Conservation (phyloP, 2,329 filamentous ascomycete species). For the Sclerotinia trifoliorum region DNA sequence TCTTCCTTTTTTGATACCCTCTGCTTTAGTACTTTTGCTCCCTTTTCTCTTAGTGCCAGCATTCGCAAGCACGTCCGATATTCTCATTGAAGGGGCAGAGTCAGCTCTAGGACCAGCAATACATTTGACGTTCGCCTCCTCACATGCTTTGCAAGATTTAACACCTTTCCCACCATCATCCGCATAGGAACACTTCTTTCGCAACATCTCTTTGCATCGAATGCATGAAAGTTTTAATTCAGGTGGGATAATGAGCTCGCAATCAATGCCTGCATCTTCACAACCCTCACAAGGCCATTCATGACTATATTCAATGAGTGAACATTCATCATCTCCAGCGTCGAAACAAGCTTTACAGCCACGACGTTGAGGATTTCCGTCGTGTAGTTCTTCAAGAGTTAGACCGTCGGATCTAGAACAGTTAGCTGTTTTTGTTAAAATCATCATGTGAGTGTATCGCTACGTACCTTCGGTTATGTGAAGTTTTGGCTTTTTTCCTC, state of each 20-base stretch:
- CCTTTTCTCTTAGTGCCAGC: neutral
- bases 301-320: constrained; percentile 30
- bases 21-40: neutral
- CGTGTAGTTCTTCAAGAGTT: constrained; percentile 27
- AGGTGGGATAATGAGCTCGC: constrained; percentile 31
- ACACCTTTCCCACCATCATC: constrained; percentile 29
- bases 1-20: neutral
- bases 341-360: constrained; percentile 36
- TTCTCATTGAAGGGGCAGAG: constrained; percentile 1
- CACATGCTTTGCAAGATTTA: constrained; percentile 30
- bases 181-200: constrained; percentile 29
- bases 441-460: too few relatives aligned
- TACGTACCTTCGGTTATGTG: constrained; percentile 15
- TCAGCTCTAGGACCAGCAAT: constrained; percentile 27
- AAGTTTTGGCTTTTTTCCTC: constrained; percentile 17
- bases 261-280: constrained; percentile 27
- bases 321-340: constrained; percentile 31
- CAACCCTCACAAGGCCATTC: constrained; percentile 35
- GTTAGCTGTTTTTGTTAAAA: constrained; percentile 6
- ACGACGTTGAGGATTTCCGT: constrained; percentile 31
- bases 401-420: constrained; percentile 31
- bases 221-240: constrained; percentile 30
- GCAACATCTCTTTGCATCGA: constrained; percentile 29
- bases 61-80: neutral
- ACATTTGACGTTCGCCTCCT: constrained; percentile 26